Evolutionary conservation across 2,329 filamentous ascomycete genomes (phyloP).

Genomic region (Fonsecaea erecta): DNA sequence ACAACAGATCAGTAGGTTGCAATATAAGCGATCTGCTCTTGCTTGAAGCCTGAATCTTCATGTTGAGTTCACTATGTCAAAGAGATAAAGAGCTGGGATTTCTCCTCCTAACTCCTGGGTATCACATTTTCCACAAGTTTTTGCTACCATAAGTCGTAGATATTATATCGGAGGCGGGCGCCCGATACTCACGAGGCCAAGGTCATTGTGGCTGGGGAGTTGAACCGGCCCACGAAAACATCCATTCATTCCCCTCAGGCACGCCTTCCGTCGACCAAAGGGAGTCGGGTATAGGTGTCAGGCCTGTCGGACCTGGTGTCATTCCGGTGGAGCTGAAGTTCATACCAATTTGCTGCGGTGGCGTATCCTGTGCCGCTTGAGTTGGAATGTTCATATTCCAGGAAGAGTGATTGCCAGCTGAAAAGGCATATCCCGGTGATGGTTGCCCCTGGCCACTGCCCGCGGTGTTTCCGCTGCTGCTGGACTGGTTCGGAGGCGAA

Average conservation of each 20-base stretch:
- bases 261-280: constrained; percentile 33
- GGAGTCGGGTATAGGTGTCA: constrained; percentile 32
- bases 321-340: constrained; percentile 29
- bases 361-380: constrained; percentile 8
- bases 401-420: constrained; percentile 3
- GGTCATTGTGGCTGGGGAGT: constrained; percentile 27
- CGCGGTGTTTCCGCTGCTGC: constrained; percentile 17
- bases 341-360: constrained; percentile 4
- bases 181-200: not conserved
- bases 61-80: not conserved
- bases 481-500: constrained; percentile 29
- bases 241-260: constrained; percentile 34
- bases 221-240: constrained; percentile 32
- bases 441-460: constrained; percentile 17
- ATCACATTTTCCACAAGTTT: constrained; percentile 10
- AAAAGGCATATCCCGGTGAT: constrained; percentile 20
- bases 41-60: not conserved
- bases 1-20: too few relatives aligned
- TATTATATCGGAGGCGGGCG: not conserved
- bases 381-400: constrained; percentile 13
- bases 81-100: not conserved
- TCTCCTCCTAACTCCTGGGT: constrained; percentile 1
- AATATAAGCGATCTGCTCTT: too few relatives aligned
- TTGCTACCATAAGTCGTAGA: not conserved
- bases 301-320: constrained; percentile 33